Evolutionary conservation across 2,329 filamentous ascomycete species (phyloP), one percentile per base, ranked within the genome.

Genomic region (Epichloe baconii): DNA sequence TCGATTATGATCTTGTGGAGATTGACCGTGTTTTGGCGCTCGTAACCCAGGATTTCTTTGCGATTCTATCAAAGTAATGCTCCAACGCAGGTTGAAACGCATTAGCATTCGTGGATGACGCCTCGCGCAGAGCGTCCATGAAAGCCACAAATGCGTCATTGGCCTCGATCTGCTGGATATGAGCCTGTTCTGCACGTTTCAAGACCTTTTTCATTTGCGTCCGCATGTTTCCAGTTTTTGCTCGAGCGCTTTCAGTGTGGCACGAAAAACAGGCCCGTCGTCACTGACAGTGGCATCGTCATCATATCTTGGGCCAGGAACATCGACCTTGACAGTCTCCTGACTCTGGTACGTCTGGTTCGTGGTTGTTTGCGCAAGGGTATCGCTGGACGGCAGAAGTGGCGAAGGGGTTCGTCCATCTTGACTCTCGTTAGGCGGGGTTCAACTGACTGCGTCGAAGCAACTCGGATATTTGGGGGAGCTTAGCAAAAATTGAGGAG

Each of bases 21-120:
- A 60, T 95, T 91, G 40, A 72, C 61, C 1, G 87, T 83, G 63
- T 96, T 97, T 56, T 86, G 81, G 55, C 82, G 83, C 68, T 98
- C 90, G 63, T 96, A 97, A 0, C 73, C 68, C 38, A 96, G 71
- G 44, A 98, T 96, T 63, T 97, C 88, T 54, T 83, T 3, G 91
- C 90, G 58, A 95, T 97, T 62, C 90, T 95, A 68, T 97, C 90
- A 62, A 97, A 98, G 65, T 98, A 98, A 66, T 98, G 90, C 55
- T 98, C 93, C 53, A 98, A 77, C 4, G 91, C 93, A 15, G 93
- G 94, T 62, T 95, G 88, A n/a, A 98, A 90, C 0, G 91, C 93
- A 62, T 95, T 95, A 47, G 89, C 86, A 63, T 97, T 97, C 12
- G 90, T 95, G 0, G 81, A 82, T 1, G 90, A 89, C 0, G 89